These are phyloP conservation scores for Eucalyptus cloeziana DNA, from an alignment of 345 rosid species.

Conservation along the genomic window DNA sequence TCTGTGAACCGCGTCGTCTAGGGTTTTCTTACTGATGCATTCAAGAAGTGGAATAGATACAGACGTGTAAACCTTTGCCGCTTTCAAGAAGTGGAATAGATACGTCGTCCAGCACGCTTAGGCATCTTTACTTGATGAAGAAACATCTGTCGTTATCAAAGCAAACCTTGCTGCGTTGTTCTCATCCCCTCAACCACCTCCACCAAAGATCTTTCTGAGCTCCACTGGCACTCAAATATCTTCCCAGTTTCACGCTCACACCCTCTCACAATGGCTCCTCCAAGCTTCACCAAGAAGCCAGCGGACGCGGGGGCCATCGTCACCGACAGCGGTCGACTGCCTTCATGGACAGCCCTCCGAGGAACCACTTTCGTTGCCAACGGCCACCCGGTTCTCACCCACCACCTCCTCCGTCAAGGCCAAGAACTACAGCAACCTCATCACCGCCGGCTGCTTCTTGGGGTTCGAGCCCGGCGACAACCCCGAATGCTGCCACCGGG, in stretches of 20 bases:
- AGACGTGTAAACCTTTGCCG: no score
- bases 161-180: neutral
- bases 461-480: neutral
- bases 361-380: no score
- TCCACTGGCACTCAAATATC: no score
- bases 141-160: neutral
- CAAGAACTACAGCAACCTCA: neutral
- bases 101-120: neutral
- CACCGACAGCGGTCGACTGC: no score
- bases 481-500: neutral
- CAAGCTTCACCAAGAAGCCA: neutral
- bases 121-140: neutral
- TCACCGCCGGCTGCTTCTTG: neutral
- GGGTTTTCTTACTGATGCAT: neutral
- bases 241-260: neutral
- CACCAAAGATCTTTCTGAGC: no score
- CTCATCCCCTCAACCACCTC: no score
- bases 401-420: neutral
- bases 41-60: neutral
- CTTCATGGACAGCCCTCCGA: no score
- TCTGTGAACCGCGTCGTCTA: neutral
- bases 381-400: no score
- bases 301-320: neutral
- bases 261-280: neutral
- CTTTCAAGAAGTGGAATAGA: neutral